These are phyloP conservation scores for Firmiana major DNA, from an alignment of 345 rosid species.

Conservation along the genomic window DNA sequence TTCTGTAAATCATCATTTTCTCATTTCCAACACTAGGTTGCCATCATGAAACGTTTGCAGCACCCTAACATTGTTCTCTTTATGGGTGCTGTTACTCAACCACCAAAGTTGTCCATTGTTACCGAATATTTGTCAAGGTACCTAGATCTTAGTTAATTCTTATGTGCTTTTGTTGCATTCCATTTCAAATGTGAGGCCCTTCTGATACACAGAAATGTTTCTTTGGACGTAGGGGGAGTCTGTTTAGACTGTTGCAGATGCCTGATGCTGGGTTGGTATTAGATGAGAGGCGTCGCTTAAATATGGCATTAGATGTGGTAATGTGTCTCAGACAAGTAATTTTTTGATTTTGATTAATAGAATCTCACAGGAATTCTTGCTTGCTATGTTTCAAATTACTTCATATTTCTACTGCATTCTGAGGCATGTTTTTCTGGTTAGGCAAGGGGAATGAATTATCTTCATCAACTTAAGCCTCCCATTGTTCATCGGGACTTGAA, in stretches of 20 bases:
- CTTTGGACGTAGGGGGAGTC: slow-evolving; percentile 43
- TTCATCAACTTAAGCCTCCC: slow-evolving; percentile 52
- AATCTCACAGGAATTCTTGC: neutral
- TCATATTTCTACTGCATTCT: slow-evolving; percentile 4
- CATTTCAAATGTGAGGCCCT: neutral
- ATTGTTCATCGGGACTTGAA: slow-evolving; percentile 58
- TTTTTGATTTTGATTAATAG: slow-evolving; percentile 6
- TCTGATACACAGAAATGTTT: neutral
- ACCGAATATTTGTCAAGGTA: slow-evolving; percentile 57
- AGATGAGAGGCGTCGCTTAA: slow-evolving; percentile 39
- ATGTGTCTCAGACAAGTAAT: slow-evolving; percentile 10
- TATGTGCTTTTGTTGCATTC: neutral
- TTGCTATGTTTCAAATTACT: neutral
- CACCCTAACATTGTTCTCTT: slow-evolving; percentile 57
- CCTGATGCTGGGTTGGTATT: slow-evolving; percentile 31
- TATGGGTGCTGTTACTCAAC: slow-evolving; percentile 55
- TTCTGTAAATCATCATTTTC: neutral
- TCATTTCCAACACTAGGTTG: slow-evolving; percentile 32
- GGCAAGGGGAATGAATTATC: slow-evolving; percentile 87
- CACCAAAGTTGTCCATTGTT: slow-evolving; percentile 52
- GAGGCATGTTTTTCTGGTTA: slow-evolving; percentile 23
- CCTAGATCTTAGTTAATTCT: neutral
- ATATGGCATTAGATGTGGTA: slow-evolving; percentile 62
- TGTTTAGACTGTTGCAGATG: slow-evolving; percentile 40
- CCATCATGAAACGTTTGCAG: slow-evolving; percentile 46